Percentiles rank a stretch among this genome's conserved stretches.
These are phyloP conservation scores for Linderniella brevidens DNA, from an alignment of 257 asterid species.

Conservation along the genomic window DNA sequence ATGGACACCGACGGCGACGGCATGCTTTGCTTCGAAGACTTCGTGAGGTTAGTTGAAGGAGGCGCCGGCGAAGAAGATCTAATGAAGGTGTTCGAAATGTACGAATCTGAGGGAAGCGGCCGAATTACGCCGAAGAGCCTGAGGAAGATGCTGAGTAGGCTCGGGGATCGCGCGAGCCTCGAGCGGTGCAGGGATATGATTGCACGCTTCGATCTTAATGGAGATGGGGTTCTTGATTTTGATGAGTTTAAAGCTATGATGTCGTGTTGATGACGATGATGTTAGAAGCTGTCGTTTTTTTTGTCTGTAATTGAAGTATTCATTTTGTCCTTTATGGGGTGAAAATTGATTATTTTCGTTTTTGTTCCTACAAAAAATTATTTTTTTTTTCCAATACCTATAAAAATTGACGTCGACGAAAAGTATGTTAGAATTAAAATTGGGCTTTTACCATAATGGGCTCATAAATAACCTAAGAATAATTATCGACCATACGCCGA, in stretches of 20 bases:
- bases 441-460: too few species aligned
- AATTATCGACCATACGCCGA: too few species aligned
- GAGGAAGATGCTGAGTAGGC: conserved; percentile 34
- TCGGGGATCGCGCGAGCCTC: conserved; percentile 38
- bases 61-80: conserved; percentile 46
- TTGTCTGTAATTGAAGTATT: too few species aligned
- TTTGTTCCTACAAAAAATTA: too few species aligned
- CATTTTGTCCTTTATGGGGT: too few species aligned
- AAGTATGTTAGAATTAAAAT: too few species aligned
- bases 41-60: conserved; percentile 31
- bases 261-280: too few species aligned
- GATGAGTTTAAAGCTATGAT: conserved; percentile 62
- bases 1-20: conserved; percentile 42
- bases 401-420: too few species aligned
- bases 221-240: conserved; percentile 46
- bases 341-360: too few species aligned
- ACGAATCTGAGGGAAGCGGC: conserved; percentile 35
- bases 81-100: conserved; percentile 42
- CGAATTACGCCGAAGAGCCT: conserved; percentile 45
- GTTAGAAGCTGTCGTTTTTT: too few species aligned
- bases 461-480: too few species aligned
- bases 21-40: conserved; percentile 33
- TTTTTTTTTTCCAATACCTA: too few species aligned
- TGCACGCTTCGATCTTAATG: conserved; percentile 37
- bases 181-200: conserved; percentile 44